A percentile compares a stretch with the other conserved stretches of the same genome.
Evolutionary conservation across 192 early-diverging fungal genomes (phyloP).

Genomic region (Podila epicladia): DNA sequence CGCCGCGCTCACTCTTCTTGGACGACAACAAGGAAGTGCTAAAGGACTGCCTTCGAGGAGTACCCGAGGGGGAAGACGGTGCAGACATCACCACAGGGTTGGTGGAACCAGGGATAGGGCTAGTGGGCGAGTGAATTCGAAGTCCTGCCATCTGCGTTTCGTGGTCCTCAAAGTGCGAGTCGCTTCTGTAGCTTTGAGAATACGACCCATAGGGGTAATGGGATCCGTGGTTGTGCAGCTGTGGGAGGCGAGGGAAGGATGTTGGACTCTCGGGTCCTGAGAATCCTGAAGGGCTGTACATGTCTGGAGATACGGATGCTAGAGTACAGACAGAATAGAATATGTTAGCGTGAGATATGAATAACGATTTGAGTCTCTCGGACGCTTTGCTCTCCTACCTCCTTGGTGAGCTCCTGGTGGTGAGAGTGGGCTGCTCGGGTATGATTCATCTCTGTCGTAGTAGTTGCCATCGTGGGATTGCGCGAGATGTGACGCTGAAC

Average conservation of each 20-base stretch:
- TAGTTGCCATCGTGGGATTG: constrained; percentile 16
- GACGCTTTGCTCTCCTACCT: neutral
- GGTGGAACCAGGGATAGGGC: constrained; percentile 1
- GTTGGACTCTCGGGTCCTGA: constrained; percentile 16
- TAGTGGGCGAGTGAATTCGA: neutral
- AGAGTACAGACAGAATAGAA: neutral
- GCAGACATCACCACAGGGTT: neutral
- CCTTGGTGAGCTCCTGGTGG: constrained; percentile 20
- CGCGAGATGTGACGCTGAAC: constrained; percentile 43
- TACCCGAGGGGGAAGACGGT: neutral
- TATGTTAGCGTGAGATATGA: neutral
- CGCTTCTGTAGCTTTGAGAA: neutral
- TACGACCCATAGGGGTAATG: neutral
- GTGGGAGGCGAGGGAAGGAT: constrained; percentile 14
- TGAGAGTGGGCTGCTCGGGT: constrained; percentile 38
- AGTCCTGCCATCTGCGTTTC: constrained; percentile 1
- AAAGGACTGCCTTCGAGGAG: constrained; percentile 1
- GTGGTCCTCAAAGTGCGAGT: neutral
- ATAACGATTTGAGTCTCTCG: neutral
- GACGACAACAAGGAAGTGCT: neutral
- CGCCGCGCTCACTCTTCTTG: constrained; percentile 2
- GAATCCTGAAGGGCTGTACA: constrained; percentile 43
- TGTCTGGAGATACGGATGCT: constrained; percentile 41
- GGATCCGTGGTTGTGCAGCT: constrained; percentile 8
- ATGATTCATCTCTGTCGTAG: constrained; percentile 32